These are phyloP conservation scores for Trichoderma sp. DNA, from an alignment of 2,329 filamentous ascomycete species.

Conservation along the genomic window DNA sequence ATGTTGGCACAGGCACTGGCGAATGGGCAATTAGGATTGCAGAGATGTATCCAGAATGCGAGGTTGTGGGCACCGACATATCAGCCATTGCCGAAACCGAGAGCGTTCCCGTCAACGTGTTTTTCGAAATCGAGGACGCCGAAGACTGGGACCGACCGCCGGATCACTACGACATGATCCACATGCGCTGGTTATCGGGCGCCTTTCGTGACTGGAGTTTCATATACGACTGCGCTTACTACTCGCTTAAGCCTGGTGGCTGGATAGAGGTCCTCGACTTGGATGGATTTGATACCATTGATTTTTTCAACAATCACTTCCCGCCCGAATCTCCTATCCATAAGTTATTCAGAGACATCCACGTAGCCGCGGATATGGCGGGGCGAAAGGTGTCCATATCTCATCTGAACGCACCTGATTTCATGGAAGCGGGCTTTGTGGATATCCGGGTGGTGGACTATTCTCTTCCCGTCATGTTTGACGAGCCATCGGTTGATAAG, in stretches of 20 bases:
- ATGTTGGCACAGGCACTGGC: slow-evolving; percentile 61
- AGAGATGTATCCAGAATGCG: slow-evolving; percentile 54
- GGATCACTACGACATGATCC: slow-evolving; percentile 57
- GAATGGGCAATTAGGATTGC: slow-evolving; percentile 56
- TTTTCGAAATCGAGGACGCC: slow-evolving; percentile 62
- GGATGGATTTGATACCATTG: slow-evolving; percentile 46
- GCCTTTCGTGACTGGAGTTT: slow-evolving; percentile 58
- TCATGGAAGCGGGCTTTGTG: slow-evolving; percentile 54
- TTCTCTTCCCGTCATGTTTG: slow-evolving; percentile 50
- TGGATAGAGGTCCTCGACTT: slow-evolving; percentile 60
- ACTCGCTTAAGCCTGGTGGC: slow-evolving; percentile 57
- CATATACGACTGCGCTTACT: slow-evolving; percentile 55
- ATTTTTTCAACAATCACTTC: slow-evolving; percentile 42
- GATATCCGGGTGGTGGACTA: slow-evolving; percentile 52
- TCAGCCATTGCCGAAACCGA: slow-evolving; percentile 58
- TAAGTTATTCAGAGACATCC: slow-evolving; percentile 44
- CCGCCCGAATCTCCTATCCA: slow-evolving; percentile 49
- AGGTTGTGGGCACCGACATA: slow-evolving; percentile 61
- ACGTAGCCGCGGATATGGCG: slow-evolving; percentile 46
- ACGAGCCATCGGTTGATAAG: slow-evolving; percentile 51
- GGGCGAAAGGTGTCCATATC: slow-evolving; percentile 48
- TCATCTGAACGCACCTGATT: slow-evolving; percentile 49
- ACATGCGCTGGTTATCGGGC: slow-evolving; percentile 58
- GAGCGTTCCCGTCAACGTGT: slow-evolving; percentile 59
- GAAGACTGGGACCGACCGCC: slow-evolving; percentile 60